Evolutionary conservation across 352 stramenopile genomes (phyloP), one percentile per base, ranked within the genome.

Genomic region (Phytophthora meadii): DNA sequence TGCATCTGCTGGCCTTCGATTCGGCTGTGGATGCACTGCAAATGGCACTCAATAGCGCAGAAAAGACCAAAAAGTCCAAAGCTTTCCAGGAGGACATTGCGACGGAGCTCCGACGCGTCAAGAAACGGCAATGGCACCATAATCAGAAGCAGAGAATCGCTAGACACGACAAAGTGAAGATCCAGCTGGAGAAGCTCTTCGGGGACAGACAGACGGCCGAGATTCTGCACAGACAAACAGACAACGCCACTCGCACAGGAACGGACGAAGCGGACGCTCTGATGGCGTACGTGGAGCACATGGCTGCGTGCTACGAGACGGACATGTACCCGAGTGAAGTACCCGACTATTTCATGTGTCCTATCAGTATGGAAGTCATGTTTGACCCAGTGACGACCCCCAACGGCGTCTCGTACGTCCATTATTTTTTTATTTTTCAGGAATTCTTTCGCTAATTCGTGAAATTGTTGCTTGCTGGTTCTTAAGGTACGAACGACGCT

Each of bases 361-460:
- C 87, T 10, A 86, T 94, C 48, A 92, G 81, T 62, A 92, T 94
- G 84, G 87, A 93, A 68, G 74, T 94, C 65, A 93, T 94, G 84
- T 54, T 68, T 1, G 84, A 94, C 51, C 84, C 87, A 1, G 81
- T 94, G 37, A 88, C 74, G 41, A 93, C 87, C 2, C 87, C 87
- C 24, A 94, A 92, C 41, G 87, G 84, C 53, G 69, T 94, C 39
- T 92, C 84, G 79, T 92, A 90, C 57, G 68, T 72, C 6, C 7
- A 22, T 37, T 44, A 57, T 37, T 6, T 22, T n/a, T 15, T 22
- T 22, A 34, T 19, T 40, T 17, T 34, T 45, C 37, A 10, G 49
- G 65, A 12, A 39, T 19, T 7, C 19, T 57, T 15, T 59, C 14
- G n/a, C 37, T 69, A 12, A 68, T 28, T 62, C 3, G 11, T 47